Conservation (phyloP, 2,329 filamentous ascomycete species). For the Stagonosporopsis tanaceti region DNA sequence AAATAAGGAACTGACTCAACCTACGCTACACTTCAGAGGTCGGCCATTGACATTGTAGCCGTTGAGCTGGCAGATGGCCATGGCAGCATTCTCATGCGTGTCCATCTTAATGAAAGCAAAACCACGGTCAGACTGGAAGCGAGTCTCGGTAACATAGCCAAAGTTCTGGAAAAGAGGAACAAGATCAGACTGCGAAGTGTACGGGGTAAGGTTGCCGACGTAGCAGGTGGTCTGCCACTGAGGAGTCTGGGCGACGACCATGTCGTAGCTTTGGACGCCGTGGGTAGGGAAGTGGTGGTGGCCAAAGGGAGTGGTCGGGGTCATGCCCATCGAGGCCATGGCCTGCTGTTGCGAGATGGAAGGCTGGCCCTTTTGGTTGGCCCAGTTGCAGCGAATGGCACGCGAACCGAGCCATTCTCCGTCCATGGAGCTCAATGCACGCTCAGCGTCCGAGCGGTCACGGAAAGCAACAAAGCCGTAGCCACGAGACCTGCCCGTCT, state of each 20-base stretch:
- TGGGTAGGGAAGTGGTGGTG: constrained; percentile 98
- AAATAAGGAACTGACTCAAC: constrained; percentile 54
- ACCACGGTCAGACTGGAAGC: constrained; percentile 96
- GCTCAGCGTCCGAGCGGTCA: constrained; percentile 91
- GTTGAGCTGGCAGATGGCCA: constrained; percentile 97
- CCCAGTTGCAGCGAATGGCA: constrained; percentile 99
- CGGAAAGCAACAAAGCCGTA: constrained; percentile 99
- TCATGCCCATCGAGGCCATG: constrained; percentile 98
- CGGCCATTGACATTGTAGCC: constrained; percentile 98
- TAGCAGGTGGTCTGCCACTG: constrained; percentile 99
- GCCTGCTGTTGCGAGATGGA: constrained; percentile 98
- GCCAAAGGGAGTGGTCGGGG: constrained; percentile 92
- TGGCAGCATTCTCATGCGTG: constrained; percentile 94
- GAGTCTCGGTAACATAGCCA: constrained; percentile 94
- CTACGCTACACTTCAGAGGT: constrained; percentile 97
- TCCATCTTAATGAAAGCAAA: constrained; percentile 99
- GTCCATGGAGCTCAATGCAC: constrained; percentile 96
- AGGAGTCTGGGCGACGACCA: constrained; percentile 93
- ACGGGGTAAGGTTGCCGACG: constrained; percentile 95
- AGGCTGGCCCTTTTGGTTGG: constrained; percentile 99
- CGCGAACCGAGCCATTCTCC: constrained; percentile 98
- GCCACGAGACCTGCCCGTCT: constrained; percentile 94
- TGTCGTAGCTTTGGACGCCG: constrained; percentile 95
- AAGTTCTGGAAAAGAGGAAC: constrained; percentile 99
- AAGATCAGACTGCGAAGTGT: constrained; percentile 94